Conservation (phyloP, 2,329 filamentous ascomycete genomes). For the Penicillium sp. region DNA sequence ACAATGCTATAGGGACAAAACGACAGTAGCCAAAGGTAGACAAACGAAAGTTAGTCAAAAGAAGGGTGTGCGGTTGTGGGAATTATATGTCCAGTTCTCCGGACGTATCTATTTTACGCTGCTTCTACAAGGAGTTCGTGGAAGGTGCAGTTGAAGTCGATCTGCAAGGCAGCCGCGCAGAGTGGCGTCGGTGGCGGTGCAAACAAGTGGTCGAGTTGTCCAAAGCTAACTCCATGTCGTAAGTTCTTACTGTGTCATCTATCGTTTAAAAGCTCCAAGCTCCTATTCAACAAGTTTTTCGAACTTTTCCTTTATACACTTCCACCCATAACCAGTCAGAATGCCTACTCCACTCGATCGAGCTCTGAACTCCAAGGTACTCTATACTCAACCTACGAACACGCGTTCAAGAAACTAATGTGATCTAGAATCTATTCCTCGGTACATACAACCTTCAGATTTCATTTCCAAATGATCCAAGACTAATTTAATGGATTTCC, state of each 20-base stretch:
- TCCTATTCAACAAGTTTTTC: background rate
- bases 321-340: slow-evolving; percentile 7
- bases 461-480: background rate
- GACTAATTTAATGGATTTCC: slow-evolving; percentile 24
- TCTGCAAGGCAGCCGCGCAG: slow-evolving; percentile 1
- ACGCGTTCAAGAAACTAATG: slow-evolving; percentile 13
- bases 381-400: slow-evolving; percentile 18
- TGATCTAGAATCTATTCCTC: slow-evolving; percentile 63
- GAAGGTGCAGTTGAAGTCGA: background rate
- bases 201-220: slow-evolving; percentile 3
- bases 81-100: background rate
- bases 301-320: background rate
- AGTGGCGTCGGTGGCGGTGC: slow-evolving; percentile 18
- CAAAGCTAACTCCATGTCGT: slow-evolving; percentile 5
- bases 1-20: background rate
- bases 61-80: background rate
- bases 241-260: slow-evolving; percentile 12
- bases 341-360: slow-evolving; percentile 71
- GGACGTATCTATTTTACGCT: background rate
- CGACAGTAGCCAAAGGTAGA: background rate
- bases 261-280: slow-evolving; percentile 5
- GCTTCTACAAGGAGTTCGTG: background rate
- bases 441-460: slow-evolving; percentile 48
- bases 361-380: slow-evolving; percentile 68
- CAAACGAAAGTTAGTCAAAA: background rate